Evolutionary conservation across 1,139 yeast genomes (phyloP).

Genomic region (Saccharomycopsis hybrid): DNA sequence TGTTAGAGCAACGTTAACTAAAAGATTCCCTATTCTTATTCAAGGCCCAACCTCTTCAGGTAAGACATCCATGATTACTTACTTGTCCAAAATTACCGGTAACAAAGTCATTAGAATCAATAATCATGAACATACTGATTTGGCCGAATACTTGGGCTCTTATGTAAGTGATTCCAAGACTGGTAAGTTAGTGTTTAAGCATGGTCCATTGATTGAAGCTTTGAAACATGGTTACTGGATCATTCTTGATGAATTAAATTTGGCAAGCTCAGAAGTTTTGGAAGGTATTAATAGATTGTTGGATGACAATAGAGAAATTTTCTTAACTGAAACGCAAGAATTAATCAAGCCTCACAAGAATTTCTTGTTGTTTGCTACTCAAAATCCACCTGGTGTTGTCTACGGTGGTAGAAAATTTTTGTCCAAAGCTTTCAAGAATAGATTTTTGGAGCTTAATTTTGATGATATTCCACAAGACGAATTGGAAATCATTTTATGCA

Average conservation of each 20-base stretch:
- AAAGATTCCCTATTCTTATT: constrained; percentile 82
- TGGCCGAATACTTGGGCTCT: constrained; percentile 93
- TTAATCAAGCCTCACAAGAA: constrained; percentile 93
- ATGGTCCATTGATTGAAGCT: constrained; percentile 92
- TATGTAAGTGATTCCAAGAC: constrained; percentile 72
- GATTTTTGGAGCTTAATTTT: constrained; percentile 91
- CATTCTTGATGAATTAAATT: constrained; percentile 89
- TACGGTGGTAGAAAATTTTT: constrained; percentile 95
- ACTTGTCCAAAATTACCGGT: constrained; percentile 86
- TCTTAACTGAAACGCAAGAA: constrained; percentile 96
- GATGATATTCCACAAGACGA: constrained; percentile 97
- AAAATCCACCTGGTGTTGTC: constrained; percentile 87
- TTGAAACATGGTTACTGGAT: constrained; percentile 94
- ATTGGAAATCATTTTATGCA: constrained; percentile 78
- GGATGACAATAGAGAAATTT: constrained; percentile 91
- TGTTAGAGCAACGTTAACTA: constrained; percentile 88
- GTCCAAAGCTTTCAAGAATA: constrained; percentile 91
- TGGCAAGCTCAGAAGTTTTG: constrained; percentile 96
- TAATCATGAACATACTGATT: constrained; percentile 95
- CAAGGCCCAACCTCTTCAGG: constrained; percentile 99
- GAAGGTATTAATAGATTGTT: constrained; percentile 91
- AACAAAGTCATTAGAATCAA: constrained; percentile 95
- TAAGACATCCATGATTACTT: constrained; percentile 93
- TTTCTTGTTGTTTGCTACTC: constrained; percentile 96
- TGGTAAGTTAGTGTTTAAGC: constrained; percentile 79